Evolutionary conservation across 306 rosid genomes (phyloP), one percentile per base, ranked within the genome.

Genomic region (Cucurbita maxima): DNA sequence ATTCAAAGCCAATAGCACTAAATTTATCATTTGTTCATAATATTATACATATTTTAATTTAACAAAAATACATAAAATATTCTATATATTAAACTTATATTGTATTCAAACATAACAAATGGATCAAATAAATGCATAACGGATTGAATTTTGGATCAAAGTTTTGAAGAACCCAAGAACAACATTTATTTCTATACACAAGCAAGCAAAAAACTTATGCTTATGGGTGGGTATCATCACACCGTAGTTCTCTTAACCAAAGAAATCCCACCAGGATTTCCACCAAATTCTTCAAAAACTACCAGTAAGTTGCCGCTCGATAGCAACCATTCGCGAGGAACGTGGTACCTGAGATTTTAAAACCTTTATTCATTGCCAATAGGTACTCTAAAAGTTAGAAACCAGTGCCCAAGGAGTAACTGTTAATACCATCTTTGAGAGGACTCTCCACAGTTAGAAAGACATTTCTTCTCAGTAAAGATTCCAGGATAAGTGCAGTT

Each of bases 221-320:
- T 2, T 2, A 30, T 30, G 34, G 34, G 34, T 30, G 34, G 34
- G 34, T 30, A 30, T 30, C 34, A 30, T 30, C 34, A 30, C 34
- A 30, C 34, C 3, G 34, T 30, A 30, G 34, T 30, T 15, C 67
- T 60, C 67, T 77, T 84, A 61, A 86, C 95, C 83, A 94, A 75
- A 51, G 92, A 78, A 75, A 94, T 86, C 81, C 87, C 84, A 25
- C 41, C 38, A 10, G 98, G 90, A 43, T 86, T 92, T 19, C 97
- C 97, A n/a, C 98, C 98, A 89, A 78, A 85, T 80, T 94, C 98
- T 75, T 94, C 98, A 60, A 94, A 87, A 81, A 94, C 87, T 40
- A 91, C 90, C 79, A 94, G 70, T 43, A 86, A 74, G 66, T 94
- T 94, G 30, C 77, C 96, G 1, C 75, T 78, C 3, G 94, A 82